Evolutionary conservation across 352 stramenopile genomes (phyloP), one percentile per base, ranked within the genome.

Genomic region (Phytophthora podocarpi): DNA sequence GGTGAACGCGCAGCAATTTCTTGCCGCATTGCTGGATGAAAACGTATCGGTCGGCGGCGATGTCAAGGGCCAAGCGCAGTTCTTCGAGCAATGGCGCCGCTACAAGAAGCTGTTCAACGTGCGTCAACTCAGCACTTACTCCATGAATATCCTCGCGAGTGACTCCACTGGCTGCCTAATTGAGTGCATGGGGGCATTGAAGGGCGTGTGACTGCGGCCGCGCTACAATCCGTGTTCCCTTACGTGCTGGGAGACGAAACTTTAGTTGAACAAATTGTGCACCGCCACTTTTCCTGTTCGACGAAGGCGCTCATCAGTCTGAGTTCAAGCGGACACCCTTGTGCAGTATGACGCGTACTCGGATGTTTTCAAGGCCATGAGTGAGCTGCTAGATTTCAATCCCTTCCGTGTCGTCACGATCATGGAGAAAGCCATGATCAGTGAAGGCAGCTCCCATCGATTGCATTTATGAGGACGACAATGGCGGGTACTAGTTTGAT

Each of bases 81-180:
- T 84, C 34, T 59, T 78, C 13, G 63, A 78, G 30, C 70, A 84
- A 40, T 74, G 75, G 75, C 49, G 45, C 1, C 59, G 63, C n/a
- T 80, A 80, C 58, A 79, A 70, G 35, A 37, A 57, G 26, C 23
- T 78, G 21, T 70, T 85, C 15, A 51, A 51, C 4, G 42, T 72
- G 8, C 64, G 52, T 2, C 49, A n/a, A 2, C 46, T 52, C 26
- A 18, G 21, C 16, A 47, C 66, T 18, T 36, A 13, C 5, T 72
- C 55, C 5, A 58, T 45, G 2, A 26, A 64, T 37, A 12, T 74
- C 21, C 24, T 78, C 47, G 20, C 50, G 7, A 59, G 34, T 26
- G 37, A 56, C 34, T 28, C 13, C 8, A 35, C 26, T 27, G 50
- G 57, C 28, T 71, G 56, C 47, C 12, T 67, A 11, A 34, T 71